Evolutionary conservation across 768 basidiomycete genomes (phyloP).

Genomic region (Chalciporus pseudorubinellus): DNA sequence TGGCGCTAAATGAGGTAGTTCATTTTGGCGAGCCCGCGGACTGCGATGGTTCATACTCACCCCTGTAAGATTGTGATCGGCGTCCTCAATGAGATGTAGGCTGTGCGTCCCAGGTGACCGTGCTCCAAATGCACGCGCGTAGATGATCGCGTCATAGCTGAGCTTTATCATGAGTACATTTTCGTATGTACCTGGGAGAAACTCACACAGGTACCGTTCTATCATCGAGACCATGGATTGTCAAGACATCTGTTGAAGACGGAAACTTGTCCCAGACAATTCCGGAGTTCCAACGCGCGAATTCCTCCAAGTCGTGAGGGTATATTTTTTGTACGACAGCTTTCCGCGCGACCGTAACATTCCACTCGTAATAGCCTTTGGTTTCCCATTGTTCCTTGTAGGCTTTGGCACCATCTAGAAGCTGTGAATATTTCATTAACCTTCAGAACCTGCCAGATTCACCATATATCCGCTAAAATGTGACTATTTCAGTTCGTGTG

Average conservation of each 20-base stretch:
- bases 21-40: neutral
- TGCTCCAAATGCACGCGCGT: conserved; percentile 55
- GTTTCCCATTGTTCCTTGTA: conserved; percentile 53
- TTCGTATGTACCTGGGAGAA: neutral
- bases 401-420: conserved; percentile 19
- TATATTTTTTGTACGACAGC: conserved; percentile 49
- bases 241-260: conserved; percentile 59
- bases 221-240: conserved; percentile 74
- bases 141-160: conserved; percentile 74
- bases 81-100: conserved; percentile 66
- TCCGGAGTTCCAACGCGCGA: conserved; percentile 63
- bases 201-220: conserved; percentile 67
- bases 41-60: conserved; percentile 26
- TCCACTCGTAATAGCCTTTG: conserved; percentile 63
- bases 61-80: conserved; percentile 77
- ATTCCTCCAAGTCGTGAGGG: conserved; percentile 58
- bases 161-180: neutral
- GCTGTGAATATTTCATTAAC: conserved; percentile 1
- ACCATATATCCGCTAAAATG: conserved; percentile 30
- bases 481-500: conserved; percentile 3
- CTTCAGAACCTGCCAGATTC: neutral
- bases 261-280: conserved; percentile 73
- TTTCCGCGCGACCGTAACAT: conserved; percentile 64
- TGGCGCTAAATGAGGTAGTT: conserved; percentile 39
- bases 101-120: conserved; percentile 68